Conservation (phyloP, 2,329 filamentous ascomycete species). For the Calcarisporium arbuscula region DNA sequence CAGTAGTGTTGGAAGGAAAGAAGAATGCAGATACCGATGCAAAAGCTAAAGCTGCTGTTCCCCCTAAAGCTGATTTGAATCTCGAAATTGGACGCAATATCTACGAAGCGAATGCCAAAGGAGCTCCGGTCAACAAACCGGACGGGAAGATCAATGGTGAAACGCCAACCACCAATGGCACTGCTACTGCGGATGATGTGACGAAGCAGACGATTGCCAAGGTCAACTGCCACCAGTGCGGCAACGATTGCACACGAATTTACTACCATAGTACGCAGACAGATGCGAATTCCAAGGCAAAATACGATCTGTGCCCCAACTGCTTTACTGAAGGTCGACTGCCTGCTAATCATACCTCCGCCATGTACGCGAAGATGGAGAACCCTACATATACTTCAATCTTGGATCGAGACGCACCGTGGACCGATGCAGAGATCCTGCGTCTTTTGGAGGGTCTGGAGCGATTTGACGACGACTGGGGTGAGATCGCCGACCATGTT, state of each 20-base stretch:
- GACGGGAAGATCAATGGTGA: slow-evolving; percentile 75
- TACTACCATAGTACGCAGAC: slow-evolving; percentile 54
- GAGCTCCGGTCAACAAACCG: slow-evolving; percentile 59
- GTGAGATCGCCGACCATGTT: slow-evolving; percentile 85
- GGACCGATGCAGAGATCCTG: slow-evolving; percentile 87
- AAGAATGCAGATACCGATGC: slow-evolving; percentile 63
- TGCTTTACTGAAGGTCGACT: slow-evolving; percentile 84
- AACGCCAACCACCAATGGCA: slow-evolving; percentile 58
- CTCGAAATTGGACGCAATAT: slow-evolving; percentile 93
- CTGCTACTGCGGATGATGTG: slow-evolving; percentile 49
- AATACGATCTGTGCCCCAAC: slow-evolving; percentile 84
- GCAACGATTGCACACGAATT: slow-evolving; percentile 72
- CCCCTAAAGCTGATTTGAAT: slow-evolving; percentile 74
- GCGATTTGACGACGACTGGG: slow-evolving; percentile 93
- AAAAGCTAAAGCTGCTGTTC: slow-evolving; percentile 59
- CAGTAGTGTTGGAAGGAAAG: slow-evolving; percentile 57
- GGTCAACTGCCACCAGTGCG: slow-evolving; percentile 84
- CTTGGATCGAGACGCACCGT: slow-evolving; percentile 79
- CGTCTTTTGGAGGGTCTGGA: slow-evolving; percentile 86
- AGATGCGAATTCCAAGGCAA: slow-evolving; percentile 58
- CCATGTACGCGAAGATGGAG: slow-evolving; percentile 83
- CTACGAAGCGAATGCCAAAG: slow-evolving; percentile 87
- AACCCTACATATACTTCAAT: slow-evolving; percentile 75
- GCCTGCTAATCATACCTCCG: slow-evolving; percentile 68
- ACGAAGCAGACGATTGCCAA: slow-evolving; percentile 61